A percentile compares a stretch with the other conserved stretches of the same genome.
These are phyloP conservation scores for Nannochloris sp. DNA, from an alignment of 139 green algal species.

Conservation along the genomic window DNA sequence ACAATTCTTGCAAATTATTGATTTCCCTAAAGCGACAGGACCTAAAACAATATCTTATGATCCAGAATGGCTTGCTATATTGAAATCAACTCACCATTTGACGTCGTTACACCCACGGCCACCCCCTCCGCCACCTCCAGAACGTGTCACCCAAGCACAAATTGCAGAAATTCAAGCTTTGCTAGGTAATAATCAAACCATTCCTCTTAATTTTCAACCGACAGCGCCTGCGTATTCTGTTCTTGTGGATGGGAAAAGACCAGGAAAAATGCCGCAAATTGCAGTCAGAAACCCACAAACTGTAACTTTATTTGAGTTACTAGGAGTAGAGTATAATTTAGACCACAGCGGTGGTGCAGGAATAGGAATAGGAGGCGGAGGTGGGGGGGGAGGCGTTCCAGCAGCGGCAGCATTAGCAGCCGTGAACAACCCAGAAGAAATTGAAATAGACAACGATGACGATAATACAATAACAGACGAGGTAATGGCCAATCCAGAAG, in stretches of 20 bases:
- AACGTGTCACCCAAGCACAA: not conserved
- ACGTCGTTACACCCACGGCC: constrained; percentile 37
- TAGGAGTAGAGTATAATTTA: constrained; percentile 61
- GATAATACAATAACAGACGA: not conserved
- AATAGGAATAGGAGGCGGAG: not conserved
- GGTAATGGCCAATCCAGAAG: constrained; percentile 2
- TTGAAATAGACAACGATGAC: constrained; percentile 38
- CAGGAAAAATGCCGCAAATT: constrained; percentile 20
- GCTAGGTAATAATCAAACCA: not conserved
- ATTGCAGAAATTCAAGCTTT: not conserved
- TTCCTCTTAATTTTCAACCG: constrained; percentile 69
- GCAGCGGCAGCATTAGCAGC: constrained; percentile 2
- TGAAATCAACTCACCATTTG: constrained; percentile 60
- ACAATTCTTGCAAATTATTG: constrained; percentile 87
- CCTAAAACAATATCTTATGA: constrained; percentile 80
- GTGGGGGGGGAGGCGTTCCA: not conserved
- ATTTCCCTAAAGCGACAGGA: constrained; percentile 52
- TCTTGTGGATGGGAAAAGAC: constrained; percentile 26
- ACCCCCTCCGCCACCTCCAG: constrained; percentile 22
- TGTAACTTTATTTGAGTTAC: constrained; percentile 52
- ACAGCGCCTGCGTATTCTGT: constrained; percentile 41
- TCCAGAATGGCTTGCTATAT: constrained; percentile 86
- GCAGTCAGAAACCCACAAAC: constrained; percentile 48
- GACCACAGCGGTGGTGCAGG: constrained; percentile 1
- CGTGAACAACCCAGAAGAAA: constrained; percentile 60